phyloP scores from a whole-genome alignment of 306 rosid genomes.

The Heteromeles arbutifolia region DNA sequence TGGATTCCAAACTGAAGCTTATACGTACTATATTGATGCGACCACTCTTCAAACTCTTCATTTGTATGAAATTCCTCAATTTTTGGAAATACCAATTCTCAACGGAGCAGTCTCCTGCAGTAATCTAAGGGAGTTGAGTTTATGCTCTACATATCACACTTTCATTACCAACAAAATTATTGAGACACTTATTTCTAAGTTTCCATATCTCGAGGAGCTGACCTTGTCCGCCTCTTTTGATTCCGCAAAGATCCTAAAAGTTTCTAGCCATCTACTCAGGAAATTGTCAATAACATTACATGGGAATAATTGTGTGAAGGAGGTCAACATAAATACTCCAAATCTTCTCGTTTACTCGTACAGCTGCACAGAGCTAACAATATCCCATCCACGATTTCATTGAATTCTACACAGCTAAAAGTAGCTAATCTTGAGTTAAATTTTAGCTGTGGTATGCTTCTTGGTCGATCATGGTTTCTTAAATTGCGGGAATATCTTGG shows the following conservation, averaged over 20 bases:
- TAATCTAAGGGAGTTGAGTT: background rate
- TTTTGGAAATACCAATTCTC: no score
- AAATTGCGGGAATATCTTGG: background rate
- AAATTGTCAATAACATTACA: background rate
- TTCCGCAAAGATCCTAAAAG: background rate
- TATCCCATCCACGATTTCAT: background rate
- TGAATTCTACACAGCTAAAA: background rate
- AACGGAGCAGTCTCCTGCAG: background rate
- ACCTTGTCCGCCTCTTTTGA: background rate
- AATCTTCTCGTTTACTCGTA: background rate
- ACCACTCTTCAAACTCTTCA: background rate
- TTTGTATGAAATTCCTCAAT: no score
- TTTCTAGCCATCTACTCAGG: background rate
- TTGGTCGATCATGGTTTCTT: background rate
- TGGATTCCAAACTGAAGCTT: background rate
- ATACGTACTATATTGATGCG: background rate
- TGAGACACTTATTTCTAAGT: background rate
- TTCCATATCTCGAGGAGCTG: background rate
- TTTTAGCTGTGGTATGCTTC: background rate
- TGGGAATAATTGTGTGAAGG: background rate
- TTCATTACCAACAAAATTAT: background rate
- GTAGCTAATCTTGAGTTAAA: background rate
- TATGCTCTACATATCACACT: no score
- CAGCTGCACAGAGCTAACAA: background rate
- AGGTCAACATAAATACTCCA: background rate